phyloP scores from a whole-genome alignment of 805 yeast species.

The Torulaspora quercuum region DNA sequence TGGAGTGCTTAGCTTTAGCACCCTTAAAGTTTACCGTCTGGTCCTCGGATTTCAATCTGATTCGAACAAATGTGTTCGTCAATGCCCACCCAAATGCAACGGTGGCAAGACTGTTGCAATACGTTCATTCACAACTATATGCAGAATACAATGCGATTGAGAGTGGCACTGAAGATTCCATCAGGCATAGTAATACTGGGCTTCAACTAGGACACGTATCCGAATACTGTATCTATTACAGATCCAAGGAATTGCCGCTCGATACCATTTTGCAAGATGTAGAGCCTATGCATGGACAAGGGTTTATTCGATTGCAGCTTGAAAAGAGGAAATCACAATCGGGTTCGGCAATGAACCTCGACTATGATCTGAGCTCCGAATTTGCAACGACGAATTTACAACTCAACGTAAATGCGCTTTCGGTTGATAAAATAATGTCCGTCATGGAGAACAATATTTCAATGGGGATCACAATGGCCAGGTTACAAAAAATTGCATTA shows the following conservation, averaged over 20 bases:
- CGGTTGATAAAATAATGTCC: constrained; percentile 21
- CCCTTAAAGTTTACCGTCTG: constrained; percentile 24
- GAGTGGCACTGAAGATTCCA: not conserved
- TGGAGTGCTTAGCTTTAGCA: constrained; percentile 17
- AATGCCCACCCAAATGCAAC: constrained; percentile 28
- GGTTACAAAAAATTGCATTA: constrained; percentile 20
- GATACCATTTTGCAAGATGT: constrained; percentile 17
- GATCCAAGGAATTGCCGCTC: constrained; percentile 10
- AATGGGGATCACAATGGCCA: constrained; percentile 18
- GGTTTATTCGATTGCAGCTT: constrained; percentile 18
- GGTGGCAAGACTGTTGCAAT: constrained; percentile 29
- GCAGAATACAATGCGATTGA: constrained; percentile 8
- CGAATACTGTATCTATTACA: constrained; percentile 14
- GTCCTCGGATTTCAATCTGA: constrained; percentile 19
- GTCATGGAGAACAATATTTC: constrained; percentile 12
- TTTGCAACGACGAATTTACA: constrained; percentile 20
- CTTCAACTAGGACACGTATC: constrained; percentile 10
- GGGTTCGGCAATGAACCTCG: constrained; percentile 13
- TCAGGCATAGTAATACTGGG: not conserved
- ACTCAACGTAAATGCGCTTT: constrained; percentile 25
- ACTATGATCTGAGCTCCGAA: constrained; percentile 18
- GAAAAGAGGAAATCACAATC: constrained; percentile 9
- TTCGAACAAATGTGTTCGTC: constrained; percentile 19
- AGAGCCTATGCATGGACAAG: constrained; percentile 17
- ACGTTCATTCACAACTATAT: constrained; percentile 22